Base-by-base conservation (phyloP, 2,329 filamentous ascomycete species). In the Cladophialophora carrionii region DNA sequence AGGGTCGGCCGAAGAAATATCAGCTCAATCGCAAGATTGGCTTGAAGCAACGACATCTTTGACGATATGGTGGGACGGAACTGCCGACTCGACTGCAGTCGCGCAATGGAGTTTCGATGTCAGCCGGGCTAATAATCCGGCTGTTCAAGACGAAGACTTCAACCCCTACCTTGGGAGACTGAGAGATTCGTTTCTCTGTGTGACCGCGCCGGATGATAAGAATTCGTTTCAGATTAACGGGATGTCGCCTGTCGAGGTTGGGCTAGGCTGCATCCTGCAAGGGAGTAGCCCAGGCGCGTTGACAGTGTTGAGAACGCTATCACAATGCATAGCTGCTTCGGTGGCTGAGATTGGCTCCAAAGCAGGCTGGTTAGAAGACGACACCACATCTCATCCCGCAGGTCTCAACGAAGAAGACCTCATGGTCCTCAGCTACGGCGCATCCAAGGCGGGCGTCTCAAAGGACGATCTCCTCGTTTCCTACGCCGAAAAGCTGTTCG, bases 51-150 rank as follows among this genome's bases (percentile, higher is more conserved):
- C 89, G 0, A 79, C 97, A 65, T 90, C 89, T 1, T 80, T 98
- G 57, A 88, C 93, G 34, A 88, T 90, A 5, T 98, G 94, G 94
- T 96, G 93, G 92, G 89, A 96, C 74, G 91, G 95, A 66, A 85
- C 86, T n/a, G 85, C 87, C 65, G 84, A 88, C 9, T 17, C 26
- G 22, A 80, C 82, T 14, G 78, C 80, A 1, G 70, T 77, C 31
- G 69, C 76, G 1, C 73, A 76, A 43, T 78, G 76, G 58, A 81
- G 77, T 68, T 75, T 83, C 34, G 76, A 76, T 57, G 76, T 75
- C n/a, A 81, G 78, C 64, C 78, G 80, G 61, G 79, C 77, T 41
- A 78, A 78, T 12, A 67, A 80, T 57, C 24, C 57, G 43, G 53
- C 61, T 29, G 53, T 55, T 24, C 63, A 62, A 22, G 58, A 75